Evolutionary conservation across 345 rosid genomes (phyloP).

Genomic region (Erodium maritimum): DNA sequence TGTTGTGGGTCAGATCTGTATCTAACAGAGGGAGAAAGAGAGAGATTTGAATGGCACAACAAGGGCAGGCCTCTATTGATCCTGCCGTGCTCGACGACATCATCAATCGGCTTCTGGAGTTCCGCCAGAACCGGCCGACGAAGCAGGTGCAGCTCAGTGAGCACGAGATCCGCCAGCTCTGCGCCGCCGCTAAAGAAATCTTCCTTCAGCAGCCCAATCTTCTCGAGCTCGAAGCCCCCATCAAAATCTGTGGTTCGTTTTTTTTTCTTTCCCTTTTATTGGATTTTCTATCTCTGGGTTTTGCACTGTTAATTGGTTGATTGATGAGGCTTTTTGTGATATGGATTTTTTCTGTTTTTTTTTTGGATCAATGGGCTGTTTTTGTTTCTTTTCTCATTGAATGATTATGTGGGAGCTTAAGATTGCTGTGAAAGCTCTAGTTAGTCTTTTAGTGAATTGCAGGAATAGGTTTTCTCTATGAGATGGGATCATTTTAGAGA

Average conservation of each 20-base stretch:
- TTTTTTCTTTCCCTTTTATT: neutral
- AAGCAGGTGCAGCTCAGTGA: slow-evolving; percentile 77
- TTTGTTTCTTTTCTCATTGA: too few relatives aligned
- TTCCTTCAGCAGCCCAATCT: slow-evolving; percentile 84
- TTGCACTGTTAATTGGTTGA: too few relatives aligned
- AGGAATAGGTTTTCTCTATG: too few relatives aligned
- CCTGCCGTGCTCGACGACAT: slow-evolving; percentile 59
- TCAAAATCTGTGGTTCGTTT: slow-evolving; percentile 79
- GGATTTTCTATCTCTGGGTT: neutral
- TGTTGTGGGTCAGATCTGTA: neutral
- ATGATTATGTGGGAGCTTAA: too few relatives aligned
- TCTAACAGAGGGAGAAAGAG: neutral
- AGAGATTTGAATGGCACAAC: slow-evolving; percentile 34
- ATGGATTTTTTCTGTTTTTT: too few relatives aligned
- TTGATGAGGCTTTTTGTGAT: too few relatives aligned
- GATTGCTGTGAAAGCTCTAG: too few relatives aligned
- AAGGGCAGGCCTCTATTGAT: slow-evolving; percentile 49
- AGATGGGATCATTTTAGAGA: too few relatives aligned
- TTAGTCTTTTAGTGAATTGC: too few relatives aligned
- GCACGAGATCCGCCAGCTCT: slow-evolving; percentile 79
- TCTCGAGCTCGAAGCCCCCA: slow-evolving; percentile 84
- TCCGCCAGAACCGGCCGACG: slow-evolving; percentile 43
- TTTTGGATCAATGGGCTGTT: too few relatives aligned
- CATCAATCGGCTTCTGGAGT: slow-evolving; percentile 52
- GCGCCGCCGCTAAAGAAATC: slow-evolving; percentile 48